Base-by-base conservation (phyloP, 768 basidiomycete genomes). In the Calocybe indica region DNA sequence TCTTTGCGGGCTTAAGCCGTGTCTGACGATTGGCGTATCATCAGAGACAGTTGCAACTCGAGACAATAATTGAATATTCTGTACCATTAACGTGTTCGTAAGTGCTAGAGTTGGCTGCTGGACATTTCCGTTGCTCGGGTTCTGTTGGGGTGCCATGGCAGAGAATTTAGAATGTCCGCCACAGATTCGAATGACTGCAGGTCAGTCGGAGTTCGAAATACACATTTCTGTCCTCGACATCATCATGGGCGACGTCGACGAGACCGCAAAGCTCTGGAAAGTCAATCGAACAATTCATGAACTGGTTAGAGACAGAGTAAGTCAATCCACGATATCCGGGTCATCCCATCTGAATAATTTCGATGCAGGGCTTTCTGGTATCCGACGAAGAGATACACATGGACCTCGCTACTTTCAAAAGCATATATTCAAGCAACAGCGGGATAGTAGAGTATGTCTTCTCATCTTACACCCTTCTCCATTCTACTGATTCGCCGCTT, bases 251-350 rank as follows among this genome's bases (percentile, higher is more conserved):
- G 85, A 88, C 56, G 68, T 69, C 58, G 87, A 90, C 69, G 88
- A 91, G 65, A 79, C 84, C 51, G 87, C 93, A 49, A 84, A 83
- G 60, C 76, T 98, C 61, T 98, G 93, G 92, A 88, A 94, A 60
- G 93, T 98, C 53, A 92, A 92, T 67, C 73, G 91, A 58, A 98
- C 96, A 42, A 87, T 97, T 37, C 94, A 97, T 63, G 95, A 99
- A 68, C 83, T 99, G 45, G 91, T 94, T 53, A 82, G 84, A 64
- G 95, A 99, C 66, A 82, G 96, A 74, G 96, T 97, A 52, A 69
- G 77, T 62, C 38, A 44, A 22, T 35, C 40, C 29, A 37, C 55
- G 48, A 32, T 40, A 13, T 49, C 48, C 40, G 48, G 42, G 61
- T 62, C 62, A 66, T 53, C 62, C 55, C 48, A 49, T 45, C 40